These are phyloP conservation scores for Erythrobasidium hasegawianum DNA, from an alignment of 1,284 basidiomycete species.

Conservation along the genomic window DNA sequence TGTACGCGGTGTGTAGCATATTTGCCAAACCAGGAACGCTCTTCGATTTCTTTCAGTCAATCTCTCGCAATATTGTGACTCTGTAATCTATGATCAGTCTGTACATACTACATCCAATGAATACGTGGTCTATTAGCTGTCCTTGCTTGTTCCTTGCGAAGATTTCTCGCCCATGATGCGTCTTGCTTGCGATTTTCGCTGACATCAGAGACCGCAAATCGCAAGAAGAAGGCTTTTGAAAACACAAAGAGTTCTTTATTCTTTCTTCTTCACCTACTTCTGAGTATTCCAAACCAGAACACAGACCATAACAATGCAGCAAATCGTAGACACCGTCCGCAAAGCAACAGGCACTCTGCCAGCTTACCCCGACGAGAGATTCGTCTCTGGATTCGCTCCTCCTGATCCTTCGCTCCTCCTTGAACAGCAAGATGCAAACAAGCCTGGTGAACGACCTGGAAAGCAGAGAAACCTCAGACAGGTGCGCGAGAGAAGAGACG, in stretches of 20 bases:
- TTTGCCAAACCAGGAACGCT: too few relatives aligned
- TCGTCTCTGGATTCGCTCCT: conserved; percentile 21
- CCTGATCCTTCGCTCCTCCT: conserved; percentile 22
- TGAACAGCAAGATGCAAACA: conserved; percentile 25
- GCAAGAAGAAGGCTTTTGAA: too few relatives aligned
- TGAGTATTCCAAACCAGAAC: background rate
- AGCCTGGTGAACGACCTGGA: conserved; percentile 33
- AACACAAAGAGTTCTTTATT: background rate
- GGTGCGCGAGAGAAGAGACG: conserved; percentile 13
- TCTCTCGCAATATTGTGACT: too few relatives aligned
- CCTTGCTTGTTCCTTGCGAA: too few relatives aligned
- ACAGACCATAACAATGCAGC: conserved; percentile 22
- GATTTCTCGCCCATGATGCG: background rate
- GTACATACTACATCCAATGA: too few relatives aligned
- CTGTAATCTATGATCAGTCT: too few relatives aligned
- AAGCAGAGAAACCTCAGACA: conserved; percentile 23
- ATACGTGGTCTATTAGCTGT: too few relatives aligned
- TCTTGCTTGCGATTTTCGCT: background rate
- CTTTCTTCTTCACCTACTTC: background rate
- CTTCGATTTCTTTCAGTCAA: too few relatives aligned
- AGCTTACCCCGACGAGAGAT: conserved; percentile 11
- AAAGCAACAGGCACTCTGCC: conserved; percentile 15
- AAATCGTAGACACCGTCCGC: conserved; percentile 28
- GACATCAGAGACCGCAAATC: too few relatives aligned
- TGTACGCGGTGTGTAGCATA: too few relatives aligned